A percentile compares a stretch with the other conserved stretches of the same genome.
Evolutionary conservation across 768 basidiomycete species (phyloP).

Genomic region (Mycena galopus): DNA sequence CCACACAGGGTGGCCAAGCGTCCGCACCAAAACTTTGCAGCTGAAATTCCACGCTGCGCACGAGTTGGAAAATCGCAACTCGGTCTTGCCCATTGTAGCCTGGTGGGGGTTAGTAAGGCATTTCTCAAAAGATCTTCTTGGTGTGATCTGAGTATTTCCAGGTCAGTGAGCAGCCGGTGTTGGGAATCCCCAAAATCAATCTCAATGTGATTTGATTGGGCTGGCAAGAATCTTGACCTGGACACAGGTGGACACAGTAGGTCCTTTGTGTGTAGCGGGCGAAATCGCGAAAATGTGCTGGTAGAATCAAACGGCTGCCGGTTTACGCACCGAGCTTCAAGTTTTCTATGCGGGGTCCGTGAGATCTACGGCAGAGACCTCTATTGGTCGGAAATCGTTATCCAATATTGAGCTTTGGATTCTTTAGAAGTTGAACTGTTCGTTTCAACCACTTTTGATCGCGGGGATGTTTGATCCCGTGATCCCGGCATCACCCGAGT

Average conservation of each 20-base stretch:
- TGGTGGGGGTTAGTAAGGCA: conserved; percentile 54
- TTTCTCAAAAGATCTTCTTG: not conserved
- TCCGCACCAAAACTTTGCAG: conserved; percentile 56
- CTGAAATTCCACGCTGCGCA: conserved; percentile 46
- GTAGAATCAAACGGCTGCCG: too few relatives aligned
- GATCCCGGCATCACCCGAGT: not conserved
- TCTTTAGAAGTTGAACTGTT: too few relatives aligned
- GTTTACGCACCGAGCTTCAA: too few relatives aligned
- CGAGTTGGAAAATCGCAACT: conserved; percentile 44
- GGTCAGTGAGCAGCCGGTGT: conserved; percentile 24
- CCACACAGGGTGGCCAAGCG: conserved; percentile 33
- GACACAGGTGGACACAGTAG: too few relatives aligned
- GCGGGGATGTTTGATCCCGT: not conserved
- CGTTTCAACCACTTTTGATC: too few relatives aligned
- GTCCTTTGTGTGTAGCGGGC: too few relatives aligned
- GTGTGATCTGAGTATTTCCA: not conserved
- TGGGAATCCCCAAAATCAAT: conserved; percentile 21
- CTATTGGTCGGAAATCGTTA: too few relatives aligned
- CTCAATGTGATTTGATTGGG: conserved; percentile 6
- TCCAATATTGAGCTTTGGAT: too few relatives aligned
- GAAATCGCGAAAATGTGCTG: too few relatives aligned
- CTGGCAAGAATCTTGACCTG: too few relatives aligned
- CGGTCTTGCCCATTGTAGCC: conserved; percentile 46
- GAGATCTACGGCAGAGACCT: too few relatives aligned
- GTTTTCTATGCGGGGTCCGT: too few relatives aligned